Conservation (phyloP, 1,139 yeast genomes). For the Taphrina flavorubra region DNA sequence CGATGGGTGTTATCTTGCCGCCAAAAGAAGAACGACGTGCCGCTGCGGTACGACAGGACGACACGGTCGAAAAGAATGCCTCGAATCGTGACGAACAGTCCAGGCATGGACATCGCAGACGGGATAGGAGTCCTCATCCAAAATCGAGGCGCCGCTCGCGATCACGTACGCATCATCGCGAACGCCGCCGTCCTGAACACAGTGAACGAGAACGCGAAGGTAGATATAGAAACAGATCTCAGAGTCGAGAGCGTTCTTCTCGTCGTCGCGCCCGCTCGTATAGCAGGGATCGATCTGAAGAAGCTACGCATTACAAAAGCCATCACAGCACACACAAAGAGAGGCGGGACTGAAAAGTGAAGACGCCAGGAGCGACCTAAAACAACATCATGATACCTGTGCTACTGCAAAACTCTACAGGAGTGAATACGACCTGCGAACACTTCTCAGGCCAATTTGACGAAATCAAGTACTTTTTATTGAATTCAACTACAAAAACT, state of each 20-base stretch:
- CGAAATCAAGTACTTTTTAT: too few relatives aligned
- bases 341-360: background rate
- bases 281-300: background rate
- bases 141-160: background rate
- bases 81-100: background rate
- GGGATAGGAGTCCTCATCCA: background rate
- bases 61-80: background rate
- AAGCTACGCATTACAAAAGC: background rate
- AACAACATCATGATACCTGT: too few relatives aligned
- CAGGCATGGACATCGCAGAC: background rate
- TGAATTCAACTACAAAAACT: background rate
- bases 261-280: conserved; percentile 1
- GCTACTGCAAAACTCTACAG: background rate
- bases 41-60: background rate
- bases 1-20: conserved; percentile 40
- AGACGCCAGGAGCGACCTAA: too few relatives aligned
- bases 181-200: background rate
- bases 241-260: background rate
- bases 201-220: background rate
- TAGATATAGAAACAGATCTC: conserved; percentile 4
- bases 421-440: too few relatives aligned
- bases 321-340: background rate
- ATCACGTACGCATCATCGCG: background rate
- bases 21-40: conserved; percentile 1
- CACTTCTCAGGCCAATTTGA: too few relatives aligned